phyloP scores from a whole-genome alignment of 2,329 filamentous ascomycete genomes.

The Diplodia scrobiculata region DNA sequence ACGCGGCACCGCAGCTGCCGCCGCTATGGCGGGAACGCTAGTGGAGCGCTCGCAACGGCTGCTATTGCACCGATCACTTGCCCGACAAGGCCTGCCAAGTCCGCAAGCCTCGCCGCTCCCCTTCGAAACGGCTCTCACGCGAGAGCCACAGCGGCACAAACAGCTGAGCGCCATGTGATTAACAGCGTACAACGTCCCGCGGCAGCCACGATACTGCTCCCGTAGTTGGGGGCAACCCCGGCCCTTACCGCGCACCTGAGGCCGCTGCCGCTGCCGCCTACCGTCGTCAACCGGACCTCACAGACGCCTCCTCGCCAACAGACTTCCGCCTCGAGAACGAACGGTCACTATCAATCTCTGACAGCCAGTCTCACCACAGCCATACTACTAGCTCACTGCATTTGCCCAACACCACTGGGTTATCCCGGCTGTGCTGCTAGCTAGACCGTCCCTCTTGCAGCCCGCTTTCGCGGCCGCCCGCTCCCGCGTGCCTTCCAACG shows the following conservation, averaged over 20 bases:
- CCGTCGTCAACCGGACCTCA: too few species aligned
- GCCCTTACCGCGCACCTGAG: too few species aligned
- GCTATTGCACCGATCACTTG: constrained; percentile 12
- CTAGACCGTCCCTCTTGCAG: neutral
- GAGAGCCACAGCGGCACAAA: constrained; percentile 18
- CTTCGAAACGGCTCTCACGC: neutral
- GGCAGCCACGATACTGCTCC: neutral
- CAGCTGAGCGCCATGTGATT: constrained; percentile 16
- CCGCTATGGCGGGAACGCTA: neutral
- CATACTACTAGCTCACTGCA: neutral
- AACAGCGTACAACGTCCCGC: constrained; percentile 20
- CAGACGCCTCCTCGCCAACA: neutral
- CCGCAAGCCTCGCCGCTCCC: neutral
- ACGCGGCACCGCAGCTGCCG: neutral
- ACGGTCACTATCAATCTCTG: neutral
- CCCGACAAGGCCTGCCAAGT: constrained; percentile 10
- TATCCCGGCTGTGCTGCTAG: neutral
- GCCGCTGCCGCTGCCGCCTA: too few species aligned
- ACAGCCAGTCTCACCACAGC: neutral
- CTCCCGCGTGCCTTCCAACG: neutral
- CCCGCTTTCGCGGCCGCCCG: too few species aligned
- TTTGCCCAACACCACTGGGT: neutral
- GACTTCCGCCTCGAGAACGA: neutral
- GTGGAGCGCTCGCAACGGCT: neutral
- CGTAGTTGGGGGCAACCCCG: too few species aligned